Conservation (phyloP, 805 yeast species). For the Metschnikowia kunwiensis region DNA sequence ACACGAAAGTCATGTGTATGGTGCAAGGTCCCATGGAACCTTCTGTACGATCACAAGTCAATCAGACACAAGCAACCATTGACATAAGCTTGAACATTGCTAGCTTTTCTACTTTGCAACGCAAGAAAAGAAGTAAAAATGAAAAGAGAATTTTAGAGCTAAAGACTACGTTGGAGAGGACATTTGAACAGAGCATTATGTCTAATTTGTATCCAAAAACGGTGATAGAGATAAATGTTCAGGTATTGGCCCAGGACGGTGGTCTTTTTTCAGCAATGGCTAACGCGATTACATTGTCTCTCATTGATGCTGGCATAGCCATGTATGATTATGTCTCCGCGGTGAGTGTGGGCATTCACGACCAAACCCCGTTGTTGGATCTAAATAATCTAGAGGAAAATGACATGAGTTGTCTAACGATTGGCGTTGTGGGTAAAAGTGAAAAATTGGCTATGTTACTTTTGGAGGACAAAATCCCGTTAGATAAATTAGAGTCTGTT, state of each 20-base stretch:
- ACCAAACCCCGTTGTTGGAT: conserved; percentile 74
- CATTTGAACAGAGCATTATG: conserved; percentile 73
- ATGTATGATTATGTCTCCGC: conserved; percentile 88
- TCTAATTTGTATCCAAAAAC: conserved; percentile 79
- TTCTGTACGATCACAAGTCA: conserved; percentile 47
- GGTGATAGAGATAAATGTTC: conserved; percentile 66
- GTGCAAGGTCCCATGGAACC: conserved; percentile 94
- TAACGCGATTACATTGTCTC: conserved; percentile 83
- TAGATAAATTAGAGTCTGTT: conserved; percentile 73
- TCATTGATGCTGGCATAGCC: conserved; percentile 93
- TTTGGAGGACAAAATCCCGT: conserved; percentile 79
- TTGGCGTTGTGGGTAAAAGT: conserved; percentile 80
- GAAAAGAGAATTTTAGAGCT: conserved; percentile 72
- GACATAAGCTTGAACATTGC: conserved; percentile 69
- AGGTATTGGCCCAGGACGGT: conserved; percentile 87
- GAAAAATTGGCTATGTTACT: conserved; percentile 75
- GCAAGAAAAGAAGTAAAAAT: conserved; percentile 64
- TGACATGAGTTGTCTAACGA: conserved; percentile 76
- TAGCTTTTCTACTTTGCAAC: conserved; percentile 73
- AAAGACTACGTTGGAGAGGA: conserved; percentile 61
- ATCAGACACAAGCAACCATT: conserved; percentile 52
- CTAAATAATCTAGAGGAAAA: conserved; percentile 77
- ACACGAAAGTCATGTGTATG: conserved; percentile 79
- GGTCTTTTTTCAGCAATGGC: conserved; percentile 75
- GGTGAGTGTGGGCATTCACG: conserved; percentile 75